Base-by-base conservation (phyloP, 2,329 filamentous ascomycete genomes). In the Laburnicola sp. region DNA sequence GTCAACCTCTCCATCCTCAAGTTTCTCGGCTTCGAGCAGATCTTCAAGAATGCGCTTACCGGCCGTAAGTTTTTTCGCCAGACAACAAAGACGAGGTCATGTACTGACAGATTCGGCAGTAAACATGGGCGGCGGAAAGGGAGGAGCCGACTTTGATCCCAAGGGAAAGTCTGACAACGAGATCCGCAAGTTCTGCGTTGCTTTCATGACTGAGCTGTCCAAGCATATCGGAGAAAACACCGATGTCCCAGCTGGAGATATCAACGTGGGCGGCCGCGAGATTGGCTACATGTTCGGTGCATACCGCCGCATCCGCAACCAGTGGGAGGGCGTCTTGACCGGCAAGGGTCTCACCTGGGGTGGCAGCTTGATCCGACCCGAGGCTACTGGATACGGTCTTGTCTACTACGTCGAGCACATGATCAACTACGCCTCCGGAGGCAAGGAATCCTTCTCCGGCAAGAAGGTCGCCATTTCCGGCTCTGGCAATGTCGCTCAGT, bases 1-100 rank as follows among this genome's bases (percentile, higher is more conserved):
- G 90, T 94, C 76, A 94, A 87, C 74, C 79, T 87, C 47, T 83
- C 79, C 50, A 81, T 84, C 70, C 85, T 99, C 69, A 99, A 99
- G 82, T 97, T 97, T 80, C 84, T 99, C 72, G 94, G 93, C 62
- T 97, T 97, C 70, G 94, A 99, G 86, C 94, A 97, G 81, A 95
- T 93, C 79, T 97, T 97, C 84, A 97, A 97, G 85, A 97, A 97
- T 89, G 94, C 94, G 63, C 81, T 97, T 64, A 97, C 94, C 56
- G 94, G 94, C 71, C 79, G 88, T 92, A 80, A 81, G 89, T 69
- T 23, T 7, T n/a, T 8, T 23, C 5, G 11, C 34, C 31, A 25
- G 16, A 16, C 35, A n/a, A n/a, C 36, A 37, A 4, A 9, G 34
- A 3, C 4, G 6, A 2, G 30, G 21, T 26, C 27, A 10, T 6